A percentile compares a stretch with the other conserved stretches of the same genome.
phyloP scores from a whole-genome alignment of 495 filamentous ascomycete species.

The Daldinia grandis region DNA sequence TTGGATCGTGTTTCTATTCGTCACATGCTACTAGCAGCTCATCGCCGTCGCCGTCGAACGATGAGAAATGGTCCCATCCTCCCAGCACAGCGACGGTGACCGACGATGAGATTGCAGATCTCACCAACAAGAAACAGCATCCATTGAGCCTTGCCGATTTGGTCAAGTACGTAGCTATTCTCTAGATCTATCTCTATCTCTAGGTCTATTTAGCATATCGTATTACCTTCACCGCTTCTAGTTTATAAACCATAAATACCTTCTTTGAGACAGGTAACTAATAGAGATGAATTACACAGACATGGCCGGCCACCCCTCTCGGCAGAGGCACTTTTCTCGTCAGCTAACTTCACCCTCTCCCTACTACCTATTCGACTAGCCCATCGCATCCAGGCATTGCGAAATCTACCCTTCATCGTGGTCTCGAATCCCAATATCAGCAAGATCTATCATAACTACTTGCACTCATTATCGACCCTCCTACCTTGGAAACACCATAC shows the following conservation, averaged over 20 bases:
- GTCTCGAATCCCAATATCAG: constrained; percentile 94
- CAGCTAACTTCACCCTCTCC: constrained; percentile 93
- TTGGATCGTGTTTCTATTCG: constrained; percentile 31
- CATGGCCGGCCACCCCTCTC: constrained; percentile 91
- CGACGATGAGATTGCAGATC: constrained; percentile 75
- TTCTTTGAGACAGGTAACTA: constrained; percentile 11
- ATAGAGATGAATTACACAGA: constrained; percentile 52
- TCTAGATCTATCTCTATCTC: too few relatives aligned
- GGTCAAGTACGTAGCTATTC: constrained; percentile 68
- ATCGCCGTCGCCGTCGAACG: constrained; percentile 40
- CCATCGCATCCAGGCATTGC: constrained; percentile 87
- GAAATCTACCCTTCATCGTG: constrained; percentile 96
- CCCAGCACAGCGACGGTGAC: constrained; percentile 50
- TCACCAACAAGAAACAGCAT: constrained; percentile 81
- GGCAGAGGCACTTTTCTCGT: constrained; percentile 77
- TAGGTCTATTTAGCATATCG: not conserved
- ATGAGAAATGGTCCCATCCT: constrained; percentile 50
- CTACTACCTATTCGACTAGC: constrained; percentile 93
- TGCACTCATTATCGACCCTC: constrained; percentile 88
- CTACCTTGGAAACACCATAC: constrained; percentile 78
- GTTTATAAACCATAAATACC: not conserved
- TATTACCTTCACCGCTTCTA: constrained; percentile 17
- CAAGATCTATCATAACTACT: constrained; percentile 92
- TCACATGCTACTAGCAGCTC: constrained; percentile 29
- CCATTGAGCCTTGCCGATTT: constrained; percentile 86